Percentiles rank a stretch among this genome's conserved stretches.
Evolutionary conservation across 2,329 filamentous ascomycete species (phyloP).

Genomic region (Cladophialophora immunda): DNA sequence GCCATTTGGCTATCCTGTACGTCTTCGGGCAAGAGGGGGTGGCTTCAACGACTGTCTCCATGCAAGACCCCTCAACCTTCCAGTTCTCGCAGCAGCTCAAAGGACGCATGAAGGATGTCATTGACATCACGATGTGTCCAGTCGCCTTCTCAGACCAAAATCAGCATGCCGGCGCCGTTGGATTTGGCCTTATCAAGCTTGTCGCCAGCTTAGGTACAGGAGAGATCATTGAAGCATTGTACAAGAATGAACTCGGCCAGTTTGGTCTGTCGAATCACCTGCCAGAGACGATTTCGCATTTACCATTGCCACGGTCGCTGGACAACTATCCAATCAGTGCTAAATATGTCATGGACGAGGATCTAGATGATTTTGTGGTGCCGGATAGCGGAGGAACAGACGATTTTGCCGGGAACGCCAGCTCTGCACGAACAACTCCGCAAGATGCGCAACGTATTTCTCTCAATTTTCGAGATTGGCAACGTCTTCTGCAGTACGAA

Average conservation of each 20-base stretch:
- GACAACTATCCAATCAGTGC: slow-evolving; percentile 18
- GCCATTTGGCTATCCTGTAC: slow-evolving; percentile 47
- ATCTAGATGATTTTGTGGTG: slow-evolving; percentile 32
- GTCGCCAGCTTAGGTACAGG: slow-evolving; percentile 19
- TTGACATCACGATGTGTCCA: slow-evolving; percentile 23
- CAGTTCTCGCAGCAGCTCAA: slow-evolving; percentile 24
- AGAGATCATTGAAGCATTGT: slow-evolving; percentile 26
- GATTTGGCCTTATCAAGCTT: slow-evolving; percentile 22
- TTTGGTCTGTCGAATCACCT: background rate
- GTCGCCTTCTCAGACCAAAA: slow-evolving; percentile 11
- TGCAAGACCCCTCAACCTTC: slow-evolving; percentile 29
- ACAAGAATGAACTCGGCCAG: slow-evolving; percentile 21
- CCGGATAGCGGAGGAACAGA: slow-evolving; percentile 11
- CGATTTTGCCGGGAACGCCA: background rate
- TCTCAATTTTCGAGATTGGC: slow-evolving; percentile 19
- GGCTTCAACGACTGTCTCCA: slow-evolving; percentile 14
- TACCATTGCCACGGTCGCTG: slow-evolving; percentile 1
- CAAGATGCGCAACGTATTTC: background rate
- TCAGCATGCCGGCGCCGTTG: background rate
- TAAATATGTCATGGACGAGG: slow-evolving; percentile 30
- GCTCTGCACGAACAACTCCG: background rate
- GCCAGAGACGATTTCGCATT: background rate
- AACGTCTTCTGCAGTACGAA: slow-evolving; percentile 19
- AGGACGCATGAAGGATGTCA: slow-evolving; percentile 7
- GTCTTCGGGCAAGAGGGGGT: slow-evolving; percentile 35